Conservation (phyloP, 192 early-diverging fungal species). For the Entrophospora sp. region DNA sequence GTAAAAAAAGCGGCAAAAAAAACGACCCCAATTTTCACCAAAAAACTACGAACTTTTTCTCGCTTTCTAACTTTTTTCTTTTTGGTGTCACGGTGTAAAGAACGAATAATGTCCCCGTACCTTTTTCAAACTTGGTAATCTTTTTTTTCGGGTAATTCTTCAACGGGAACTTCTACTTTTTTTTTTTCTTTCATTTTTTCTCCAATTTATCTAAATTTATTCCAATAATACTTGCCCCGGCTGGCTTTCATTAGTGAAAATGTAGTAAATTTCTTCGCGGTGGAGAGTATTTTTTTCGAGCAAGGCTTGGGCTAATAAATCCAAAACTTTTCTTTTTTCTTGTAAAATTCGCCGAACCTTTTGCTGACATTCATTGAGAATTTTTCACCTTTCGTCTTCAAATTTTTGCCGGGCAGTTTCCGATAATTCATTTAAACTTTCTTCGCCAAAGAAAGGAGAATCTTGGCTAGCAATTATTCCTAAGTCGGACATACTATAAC, state of each 20-base stretch:
- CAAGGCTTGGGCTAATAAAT: not conserved
- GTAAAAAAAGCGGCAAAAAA: slow-evolving; percentile 4
- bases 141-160: not conserved
- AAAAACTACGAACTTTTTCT: not conserved
- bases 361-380: not conserved
- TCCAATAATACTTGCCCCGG: not conserved
- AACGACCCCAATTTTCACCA: not conserved
- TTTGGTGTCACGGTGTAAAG: not conserved
- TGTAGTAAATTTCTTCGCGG: not conserved
- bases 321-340: not conserved
- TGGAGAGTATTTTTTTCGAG: not conserved
- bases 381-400: slow-evolving; percentile 1
- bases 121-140: not conserved
- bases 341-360: not conserved
- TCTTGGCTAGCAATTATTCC: slow-evolving; percentile 8
- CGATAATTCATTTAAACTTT: not conserved
- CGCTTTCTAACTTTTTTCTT: not conserved
- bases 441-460: not conserved
- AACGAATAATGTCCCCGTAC: not conserved
- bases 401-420: slow-evolving; percentile 2
- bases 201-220: too few species aligned
- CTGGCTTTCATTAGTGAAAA: not conserved
- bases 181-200: not conserved
- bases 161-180: not conserved
- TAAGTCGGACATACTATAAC: slow-evolving; percentile 10